Percentiles rank a stretch among this genome's conserved stretches.
phyloP scores from a whole-genome alignment of 169 alveolate species.

The Cryptosporidium felis region DNA sequence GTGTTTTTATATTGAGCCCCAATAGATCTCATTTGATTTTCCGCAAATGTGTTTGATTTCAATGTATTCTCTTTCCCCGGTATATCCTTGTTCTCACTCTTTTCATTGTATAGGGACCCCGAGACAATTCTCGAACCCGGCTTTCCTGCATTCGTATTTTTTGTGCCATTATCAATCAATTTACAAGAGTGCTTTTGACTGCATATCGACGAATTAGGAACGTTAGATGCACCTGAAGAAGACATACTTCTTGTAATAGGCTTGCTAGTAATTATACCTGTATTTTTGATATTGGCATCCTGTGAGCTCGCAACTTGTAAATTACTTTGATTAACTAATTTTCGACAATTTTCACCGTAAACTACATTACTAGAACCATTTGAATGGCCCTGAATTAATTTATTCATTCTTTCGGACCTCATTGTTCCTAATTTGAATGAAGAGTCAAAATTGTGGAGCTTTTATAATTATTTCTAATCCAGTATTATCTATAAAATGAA shows the following conservation, averaged over 20 bases:
- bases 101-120: conserved; percentile 5
- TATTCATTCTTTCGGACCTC: conserved; percentile 67
- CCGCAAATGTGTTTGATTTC: conserved; percentile 23
- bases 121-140: neutral
- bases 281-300: conserved; percentile 27
- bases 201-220: neutral
- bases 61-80: neutral
- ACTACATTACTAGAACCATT: neutral
- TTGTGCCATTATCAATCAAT: neutral
- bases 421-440: neutral
- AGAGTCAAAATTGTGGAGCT: neutral
- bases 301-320: conserved; percentile 2
- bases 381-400: conserved; percentile 20
- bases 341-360: conserved; percentile 57
- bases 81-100: neutral
- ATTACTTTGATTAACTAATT: conserved; percentile 46
- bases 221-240: conserved; percentile 5
- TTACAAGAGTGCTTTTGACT: conserved; percentile 26
- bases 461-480: neutral
- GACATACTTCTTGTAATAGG: conserved; percentile 70
- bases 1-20: conserved; percentile 49
- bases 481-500: neutral
- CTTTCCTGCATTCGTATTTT: conserved; percentile 14
- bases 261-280: conserved; percentile 53
- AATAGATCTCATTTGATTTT: conserved; percentile 35